Evolutionary conservation across 2,329 filamentous ascomycete genomes (phyloP), one percentile per base, ranked within the genome.

Genomic region (Calonectria leucothoes): DNA sequence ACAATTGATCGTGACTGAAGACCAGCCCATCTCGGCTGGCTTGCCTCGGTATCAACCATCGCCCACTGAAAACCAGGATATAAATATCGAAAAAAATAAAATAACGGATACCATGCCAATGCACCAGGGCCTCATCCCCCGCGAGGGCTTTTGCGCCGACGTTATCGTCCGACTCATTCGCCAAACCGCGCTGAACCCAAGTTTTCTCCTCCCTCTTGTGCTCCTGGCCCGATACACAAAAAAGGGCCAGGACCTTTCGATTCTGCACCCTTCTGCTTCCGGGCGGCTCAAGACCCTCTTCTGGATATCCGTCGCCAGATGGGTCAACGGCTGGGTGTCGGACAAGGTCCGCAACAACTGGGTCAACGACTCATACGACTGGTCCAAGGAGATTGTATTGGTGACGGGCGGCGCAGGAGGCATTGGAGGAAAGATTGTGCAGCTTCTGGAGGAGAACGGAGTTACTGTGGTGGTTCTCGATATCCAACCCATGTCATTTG

Each of bases 391-490:
- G 84, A 88, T 95, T 65, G 92, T 94, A 3, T 86, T 95, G 52
- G 88, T 96, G 25, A 96, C 94, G 0, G 94, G 94, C 10, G 94
- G 94, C 10, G 91, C 92, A 51, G 91, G 91, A 70, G 94, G 94
- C 0, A 95, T 96, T 79, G 94, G 94, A 17, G 90, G 89, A 25
- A 85, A 89, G 45, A 88, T 95, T 4, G 93, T 93, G 17, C 87
- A 88, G 75, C 82, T 93, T 67, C 86, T 97, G n/a, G 92, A 91
- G 0, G 90, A 92, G 81, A 86, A 85, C 73, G 90, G 90, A 1
- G 87, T 94, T 77, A 93, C 90, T 76, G 92, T 95, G 39, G 92
- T 92, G 0, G 92, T 95, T 2, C 82, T 96, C 42, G 94, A 96
- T 84, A 88, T 94, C 39, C 91, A 93, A 78, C 87, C 88, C 6